Evolutionary conservation across 1,284 basidiomycete genomes (phyloP), one percentile per base, ranked within the genome.

Genomic region (Xerocomus nothofagi): DNA sequence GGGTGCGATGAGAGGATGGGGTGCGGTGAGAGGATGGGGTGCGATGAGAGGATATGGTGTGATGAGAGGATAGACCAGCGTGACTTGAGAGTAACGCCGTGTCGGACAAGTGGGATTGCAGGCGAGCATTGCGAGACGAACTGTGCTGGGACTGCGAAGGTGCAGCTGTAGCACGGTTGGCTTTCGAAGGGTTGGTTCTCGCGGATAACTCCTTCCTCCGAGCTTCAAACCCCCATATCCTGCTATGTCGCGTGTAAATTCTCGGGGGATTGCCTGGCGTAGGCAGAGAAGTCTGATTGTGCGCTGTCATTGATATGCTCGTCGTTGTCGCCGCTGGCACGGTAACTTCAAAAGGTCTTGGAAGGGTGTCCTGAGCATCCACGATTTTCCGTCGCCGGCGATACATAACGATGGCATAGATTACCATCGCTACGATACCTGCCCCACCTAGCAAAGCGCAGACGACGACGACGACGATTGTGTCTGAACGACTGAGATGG

Each of bases 331-430:
- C 32, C 15, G 48, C 50, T 3, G 60, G 58, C 18, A 53, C 47
- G 1, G 11, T 30, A n/a, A 47, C 15, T n/a, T 52, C 54, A 41
- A 61, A 65, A 2, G 63, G 63, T 36, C 64, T 63, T 9, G 66
- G 64, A 20, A 48, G 49, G 15, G 58, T 58, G 18, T 68, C 63
- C 38, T 65, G 63, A 2, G 54, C 55, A 33, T 40, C 47, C 26
- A 54, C 23, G 23, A 47, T 2, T 14, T 53, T 51, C 34, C 27
- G 50, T 31, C 52, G 53, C 24, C 44, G 54, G 20, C 54, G 57
- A 36, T 24, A 44, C 33, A 29, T 50, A 18, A 58, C 17, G 31
- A 57, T 34, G 32, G 33, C 49, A 40, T 46, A 53, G 41, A 51
- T 44, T 18, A 26, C 32, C n/a, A 49, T 30, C 20, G 32, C 44